Base-by-base conservation (phyloP, 345 rosid genomes). In the Salix caprea region DNA sequence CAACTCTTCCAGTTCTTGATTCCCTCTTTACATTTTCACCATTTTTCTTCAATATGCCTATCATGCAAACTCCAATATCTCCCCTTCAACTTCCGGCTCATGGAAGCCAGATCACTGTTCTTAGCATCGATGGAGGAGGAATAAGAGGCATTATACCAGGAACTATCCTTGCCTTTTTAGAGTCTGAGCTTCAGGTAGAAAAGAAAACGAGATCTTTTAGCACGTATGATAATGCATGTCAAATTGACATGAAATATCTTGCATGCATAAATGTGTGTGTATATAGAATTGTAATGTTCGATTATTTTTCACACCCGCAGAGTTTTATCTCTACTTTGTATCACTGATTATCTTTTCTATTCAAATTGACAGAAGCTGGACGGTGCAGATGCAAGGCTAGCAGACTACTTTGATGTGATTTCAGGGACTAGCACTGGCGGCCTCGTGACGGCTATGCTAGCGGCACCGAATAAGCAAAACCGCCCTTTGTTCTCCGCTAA, bases 91-190 rank as follows among this genome's bases (percentile, higher is more conserved):
- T 26, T 26, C 26, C 26, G 26, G 26, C 26, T 26, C 26, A 26
- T 26, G 26, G 26, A 69, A 80, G 82, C 73, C 58, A 84, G 34
- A 50, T 93, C 40, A 93, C 92, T 14, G 69, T 93, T 70, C 96
- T 91, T 21, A 89, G 94, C 79, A 90, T 91, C 11, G 96, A 93
- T 32, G 97, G 97, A 6, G 96, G 97, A 30, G 97, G 96, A 11
- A 85, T 91, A 16, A 82, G 96, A 85, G 97, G 96, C 40, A 54
- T 93, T 10, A 88, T 93, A 54, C 96, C 97, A 0, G 92, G 84
- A 34, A 82, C 79, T 15, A 88, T 92, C 12, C 93, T 92, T 18
- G 82, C 80, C 62, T 87, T 88, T 67, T 78, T 92, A 10, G 97
- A 92, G 77, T 80, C 93, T 8, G 85, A 91, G 72, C 91, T 92